Evolutionary conservation across 805 yeast species (phyloP).

Genomic region (Schwanniomyces polymorphus): DNA sequence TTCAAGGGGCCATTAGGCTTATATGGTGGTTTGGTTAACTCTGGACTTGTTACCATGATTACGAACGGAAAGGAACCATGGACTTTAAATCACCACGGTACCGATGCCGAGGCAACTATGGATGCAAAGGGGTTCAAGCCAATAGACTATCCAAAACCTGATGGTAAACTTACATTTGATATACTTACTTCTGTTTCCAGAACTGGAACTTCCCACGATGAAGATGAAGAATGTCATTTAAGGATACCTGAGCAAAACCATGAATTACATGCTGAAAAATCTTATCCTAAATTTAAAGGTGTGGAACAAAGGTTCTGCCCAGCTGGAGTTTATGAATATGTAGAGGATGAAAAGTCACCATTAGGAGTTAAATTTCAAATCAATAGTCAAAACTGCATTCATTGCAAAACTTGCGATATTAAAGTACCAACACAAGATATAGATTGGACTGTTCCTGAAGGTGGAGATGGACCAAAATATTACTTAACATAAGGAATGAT

Average conservation of each 20-base stretch:
- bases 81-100: conserved; percentile 70
- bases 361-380: conserved; percentile 84
- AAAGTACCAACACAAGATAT: conserved; percentile 95
- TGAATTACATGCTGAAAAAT: conserved; percentile 61
- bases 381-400: conserved; percentile 96
- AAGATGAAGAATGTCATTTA: conserved; percentile 89
- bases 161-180: conserved; percentile 89
- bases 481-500: conserved; percentile 57
- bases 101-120: conserved; percentile 74
- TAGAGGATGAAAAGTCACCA: conserved; percentile 59
- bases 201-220: conserved; percentile 95
- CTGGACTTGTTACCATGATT: conserved; percentile 80
- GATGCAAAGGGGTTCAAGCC: conserved; percentile 66
- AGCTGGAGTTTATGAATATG: conserved; percentile 95
- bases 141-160: conserved; percentile 93
- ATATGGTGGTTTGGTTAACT: conserved; percentile 77
- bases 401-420: conserved; percentile 97
- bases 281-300: conserved; percentile 81
- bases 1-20: conserved; percentile 76
- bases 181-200: conserved; percentile 91
- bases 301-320: conserved; percentile 94
- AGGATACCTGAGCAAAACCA: conserved; percentile 61
- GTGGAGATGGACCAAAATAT: conserved; percentile 98
- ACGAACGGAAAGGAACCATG: conserved; percentile 83
- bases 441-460: conserved; percentile 97